These are phyloP conservation scores for Eucalyptus cladocalyx DNA, from an alignment of 345 rosid genomes.

Conservation along the genomic window DNA sequence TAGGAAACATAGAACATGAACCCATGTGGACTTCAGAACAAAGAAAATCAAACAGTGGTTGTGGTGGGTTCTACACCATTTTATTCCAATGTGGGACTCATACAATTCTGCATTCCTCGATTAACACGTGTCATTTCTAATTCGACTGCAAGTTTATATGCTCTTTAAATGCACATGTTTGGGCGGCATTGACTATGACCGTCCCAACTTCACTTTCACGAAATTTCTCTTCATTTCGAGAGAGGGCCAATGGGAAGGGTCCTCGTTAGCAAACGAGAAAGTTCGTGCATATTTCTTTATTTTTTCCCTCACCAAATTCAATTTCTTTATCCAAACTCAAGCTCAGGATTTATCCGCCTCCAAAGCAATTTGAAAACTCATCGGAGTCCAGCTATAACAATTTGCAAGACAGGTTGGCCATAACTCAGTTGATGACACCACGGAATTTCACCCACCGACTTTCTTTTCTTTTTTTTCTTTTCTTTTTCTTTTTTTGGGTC, in stretches of 20 bases:
- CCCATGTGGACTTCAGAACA: too few relatives aligned
- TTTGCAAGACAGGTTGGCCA: neutral
- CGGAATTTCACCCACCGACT: neutral
- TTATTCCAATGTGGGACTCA: too few relatives aligned
- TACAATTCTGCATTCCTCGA: neutral
- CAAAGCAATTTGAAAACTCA: neutral
- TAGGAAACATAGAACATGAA: too few relatives aligned
- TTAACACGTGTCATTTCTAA: too few relatives aligned
- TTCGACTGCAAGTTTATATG: too few relatives aligned
- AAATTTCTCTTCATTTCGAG: neutral
- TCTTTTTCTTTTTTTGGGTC: neutral
- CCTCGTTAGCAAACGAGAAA: neutral
- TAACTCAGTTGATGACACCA: neutral
- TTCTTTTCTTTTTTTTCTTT: too few relatives aligned
- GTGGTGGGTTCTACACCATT: neutral
- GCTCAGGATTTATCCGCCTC: neutral
- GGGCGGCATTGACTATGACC: neutral
- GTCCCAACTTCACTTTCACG: neutral
- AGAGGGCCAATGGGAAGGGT: neutral
- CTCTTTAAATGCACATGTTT: neutral
- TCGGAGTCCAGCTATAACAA: neutral
- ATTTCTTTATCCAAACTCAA: neutral
- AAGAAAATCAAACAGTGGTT: too few relatives aligned
- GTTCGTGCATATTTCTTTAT: neutral
- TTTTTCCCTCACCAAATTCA: neutral